Conservation (phyloP, 768 basidiomycete genomes). For the Paxillus involutus region DNA sequence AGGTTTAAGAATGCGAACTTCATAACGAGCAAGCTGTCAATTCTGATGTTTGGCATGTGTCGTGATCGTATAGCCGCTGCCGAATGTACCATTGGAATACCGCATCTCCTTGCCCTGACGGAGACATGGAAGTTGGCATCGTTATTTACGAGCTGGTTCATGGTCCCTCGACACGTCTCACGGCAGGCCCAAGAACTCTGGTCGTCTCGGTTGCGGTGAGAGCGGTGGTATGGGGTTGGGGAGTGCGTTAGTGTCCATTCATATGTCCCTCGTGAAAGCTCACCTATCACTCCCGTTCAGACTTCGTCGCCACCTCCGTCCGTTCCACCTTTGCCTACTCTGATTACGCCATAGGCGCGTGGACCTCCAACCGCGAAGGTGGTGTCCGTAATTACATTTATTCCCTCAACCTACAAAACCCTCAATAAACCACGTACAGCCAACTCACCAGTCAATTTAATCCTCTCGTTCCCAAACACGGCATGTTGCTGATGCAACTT, state of each 20-base stretch:
- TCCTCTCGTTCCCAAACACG: constrained; percentile 82
- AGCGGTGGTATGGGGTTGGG: constrained; percentile 99
- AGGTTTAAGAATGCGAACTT: constrained; percentile 93
- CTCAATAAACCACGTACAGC: constrained; percentile 71
- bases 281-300: constrained; percentile 35
- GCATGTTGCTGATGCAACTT: constrained; percentile 81
- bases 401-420: constrained; percentile 88
- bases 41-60: too few relatives aligned
- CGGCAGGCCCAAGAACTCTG: constrained; percentile 89
- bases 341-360: too few relatives aligned
- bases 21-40: too few relatives aligned
- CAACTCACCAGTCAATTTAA: constrained; percentile 26
- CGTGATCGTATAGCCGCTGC: constrained; percentile 50
- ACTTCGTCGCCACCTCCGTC: constrained; percentile 86
- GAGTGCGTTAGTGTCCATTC: constrained; percentile 34
- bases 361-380: too few relatives aligned
- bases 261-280: not conserved
- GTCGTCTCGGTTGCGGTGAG: constrained; percentile 88
- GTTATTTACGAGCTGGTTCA: constrained; percentile 81
- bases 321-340: constrained; percentile 71
- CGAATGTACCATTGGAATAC: constrained; percentile 98
- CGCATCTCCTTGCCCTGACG: constrained; percentile 86
- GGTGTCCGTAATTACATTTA: constrained; percentile 89
- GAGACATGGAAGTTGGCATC: constrained; percentile 94
- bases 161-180: constrained; percentile 81